Evolutionary conservation across 2,329 filamentous ascomycete species (phyloP).

Genomic region (Cytospora paraplurivora): DNA sequence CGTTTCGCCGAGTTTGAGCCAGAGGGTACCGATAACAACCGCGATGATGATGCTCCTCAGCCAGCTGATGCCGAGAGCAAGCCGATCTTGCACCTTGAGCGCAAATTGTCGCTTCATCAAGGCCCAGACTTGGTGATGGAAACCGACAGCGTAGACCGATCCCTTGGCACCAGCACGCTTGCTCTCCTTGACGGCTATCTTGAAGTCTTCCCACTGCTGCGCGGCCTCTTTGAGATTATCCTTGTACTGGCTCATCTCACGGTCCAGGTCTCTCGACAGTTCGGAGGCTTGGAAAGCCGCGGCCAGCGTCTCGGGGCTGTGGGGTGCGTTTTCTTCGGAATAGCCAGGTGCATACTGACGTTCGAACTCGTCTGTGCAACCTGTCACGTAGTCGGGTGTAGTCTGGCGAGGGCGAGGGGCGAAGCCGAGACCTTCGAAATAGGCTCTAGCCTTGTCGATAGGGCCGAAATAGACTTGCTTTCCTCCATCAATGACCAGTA

Average conservation of each 20-base stretch:
- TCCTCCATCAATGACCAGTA: conserved; percentile 77
- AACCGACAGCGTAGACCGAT: conserved; percentile 82
- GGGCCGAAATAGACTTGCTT: conserved; percentile 77
- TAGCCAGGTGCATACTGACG: conserved; percentile 72
- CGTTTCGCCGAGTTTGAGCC: conserved; percentile 66
- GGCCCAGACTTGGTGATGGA: conserved; percentile 80
- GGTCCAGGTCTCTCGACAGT: conserved; percentile 56
- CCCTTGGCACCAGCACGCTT: conserved; percentile 75
- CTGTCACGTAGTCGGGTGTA: conserved; percentile 79
- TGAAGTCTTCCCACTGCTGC: conserved; percentile 74
- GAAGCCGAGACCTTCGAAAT: conserved; percentile 79
- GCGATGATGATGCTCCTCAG: conserved; percentile 68
- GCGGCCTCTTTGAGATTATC: conserved; percentile 64
- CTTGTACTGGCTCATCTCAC: conserved; percentile 72
- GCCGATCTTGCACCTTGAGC: conserved; percentile 83
- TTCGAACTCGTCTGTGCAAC: conserved; percentile 83
- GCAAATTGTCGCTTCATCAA: conserved; percentile 82
- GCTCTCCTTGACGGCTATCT: conserved; percentile 71
- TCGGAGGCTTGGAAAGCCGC: conserved; percentile 70
- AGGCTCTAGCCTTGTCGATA: conserved; percentile 64
- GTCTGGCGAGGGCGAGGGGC: conserved; percentile 75
- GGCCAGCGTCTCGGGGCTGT: conserved; percentile 66
- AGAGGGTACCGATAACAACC: conserved; percentile 79
- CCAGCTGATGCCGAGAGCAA: conserved; percentile 76
- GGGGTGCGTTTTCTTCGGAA: conserved; percentile 67